Evolutionary conservation across 2,329 filamentous ascomycete species (phyloP).

Genomic region (Fusarium sp.): DNA sequence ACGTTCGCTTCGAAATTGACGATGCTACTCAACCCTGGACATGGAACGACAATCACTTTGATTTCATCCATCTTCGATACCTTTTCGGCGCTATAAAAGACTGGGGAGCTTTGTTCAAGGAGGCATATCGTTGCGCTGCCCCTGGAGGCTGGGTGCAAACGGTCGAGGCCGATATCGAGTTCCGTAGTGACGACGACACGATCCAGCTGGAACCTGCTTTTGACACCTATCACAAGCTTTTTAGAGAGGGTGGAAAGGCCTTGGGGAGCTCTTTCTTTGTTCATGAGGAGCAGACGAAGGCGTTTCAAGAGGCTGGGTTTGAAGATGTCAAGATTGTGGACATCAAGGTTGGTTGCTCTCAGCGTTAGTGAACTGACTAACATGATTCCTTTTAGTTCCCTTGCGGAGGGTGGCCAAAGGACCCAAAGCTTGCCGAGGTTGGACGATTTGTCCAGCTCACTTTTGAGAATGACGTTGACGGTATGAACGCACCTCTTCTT

Average conservation of each 20-base stretch:
- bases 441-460: conserved; percentile 11
- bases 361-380: background rate
- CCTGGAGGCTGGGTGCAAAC: conserved; percentile 3
- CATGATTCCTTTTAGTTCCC: background rate
- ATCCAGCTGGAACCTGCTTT: background rate
- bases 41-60: background rate
- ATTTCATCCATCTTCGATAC: conserved; percentile 7
- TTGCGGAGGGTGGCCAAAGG: conserved; percentile 15
- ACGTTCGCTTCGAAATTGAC: conserved; percentile 4
- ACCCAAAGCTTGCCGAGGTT: conserved; percentile 19
- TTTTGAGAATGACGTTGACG: conserved; percentile 1
- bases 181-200: background rate
- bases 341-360: background rate
- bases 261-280: background rate
- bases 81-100: conserved; percentile 3
- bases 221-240: background rate
- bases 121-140: conserved; percentile 4
- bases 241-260: background rate
- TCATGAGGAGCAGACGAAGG: background rate
- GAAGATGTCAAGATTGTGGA: background rate
- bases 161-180: background rate
- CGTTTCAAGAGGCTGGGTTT: conserved; percentile 1
- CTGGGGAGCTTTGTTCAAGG: background rate
- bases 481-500: background rate
- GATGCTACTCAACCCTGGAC: conserved; percentile 2